Percentiles rank a stretch among this genome's conserved stretches.
phyloP scores from a whole-genome alignment of 768 basidiomycete genomes.

The Porpolomopsis calyptriformis region DNA sequence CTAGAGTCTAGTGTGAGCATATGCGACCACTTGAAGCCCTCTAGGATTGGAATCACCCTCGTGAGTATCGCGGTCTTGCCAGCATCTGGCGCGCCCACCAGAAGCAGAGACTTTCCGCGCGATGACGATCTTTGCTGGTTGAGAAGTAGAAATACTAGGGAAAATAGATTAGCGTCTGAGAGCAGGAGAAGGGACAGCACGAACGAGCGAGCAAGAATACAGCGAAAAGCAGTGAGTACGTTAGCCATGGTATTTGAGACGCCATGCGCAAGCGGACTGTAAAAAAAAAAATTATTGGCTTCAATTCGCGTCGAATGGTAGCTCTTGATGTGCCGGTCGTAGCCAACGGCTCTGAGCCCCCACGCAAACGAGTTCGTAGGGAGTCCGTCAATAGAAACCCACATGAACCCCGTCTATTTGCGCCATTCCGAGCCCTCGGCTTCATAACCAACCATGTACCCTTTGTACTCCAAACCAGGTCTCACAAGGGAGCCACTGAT shows the following conservation, averaged over 20 bases:
- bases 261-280: not conserved
- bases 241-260: not conserved
- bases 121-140: conserved; percentile 34
- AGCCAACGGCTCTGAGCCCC: not conserved
- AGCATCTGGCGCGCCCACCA: conserved; percentile 66
- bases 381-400: conserved; percentile 8
- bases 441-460: conserved; percentile 86
- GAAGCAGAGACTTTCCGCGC: conserved; percentile 51
- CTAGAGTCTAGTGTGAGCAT: conserved; percentile 25
- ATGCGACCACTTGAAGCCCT: not conserved
- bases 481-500: conserved; percentile 73
- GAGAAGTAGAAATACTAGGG: conserved; percentile 35
- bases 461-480: conserved; percentile 76
- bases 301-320: not conserved
- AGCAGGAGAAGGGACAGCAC: conserved; percentile 13
- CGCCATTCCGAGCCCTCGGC: conserved; percentile 93
- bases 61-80: conserved; percentile 77
- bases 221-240: conserved; percentile 31
- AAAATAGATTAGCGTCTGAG: conserved; percentile 1
- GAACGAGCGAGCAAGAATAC: conserved; percentile 33
- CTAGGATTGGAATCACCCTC: conserved; percentile 36
- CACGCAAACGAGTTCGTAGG: conserved; percentile 6
- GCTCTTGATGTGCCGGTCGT: not conserved
- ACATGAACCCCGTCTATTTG: conserved; percentile 55
- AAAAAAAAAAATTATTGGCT: not conserved